Conservation (phyloP, 2,329 filamentous ascomycete species). For the Calycina herbarum region DNA sequence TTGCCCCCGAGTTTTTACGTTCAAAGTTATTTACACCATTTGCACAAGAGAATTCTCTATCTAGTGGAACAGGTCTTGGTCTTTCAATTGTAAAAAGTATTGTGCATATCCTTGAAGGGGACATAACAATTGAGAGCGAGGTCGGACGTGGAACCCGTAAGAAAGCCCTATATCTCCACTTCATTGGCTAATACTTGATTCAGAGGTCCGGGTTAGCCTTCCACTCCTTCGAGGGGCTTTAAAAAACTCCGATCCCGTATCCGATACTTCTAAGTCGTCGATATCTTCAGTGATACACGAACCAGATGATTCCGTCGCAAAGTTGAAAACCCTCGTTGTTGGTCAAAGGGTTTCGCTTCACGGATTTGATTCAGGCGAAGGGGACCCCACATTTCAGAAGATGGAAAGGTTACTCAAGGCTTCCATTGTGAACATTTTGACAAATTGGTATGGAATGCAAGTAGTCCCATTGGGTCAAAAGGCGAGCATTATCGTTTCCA, state of each 20-base stretch:
- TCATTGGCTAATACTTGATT: constrained; percentile 18
- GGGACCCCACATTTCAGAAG: constrained; percentile 29
- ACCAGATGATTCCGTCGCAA: constrained; percentile 29
- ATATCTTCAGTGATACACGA: constrained; percentile 24
- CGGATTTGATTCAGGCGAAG: constrained; percentile 31
- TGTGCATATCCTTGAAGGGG: constrained; percentile 59
- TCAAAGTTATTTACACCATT: constrained; percentile 63
- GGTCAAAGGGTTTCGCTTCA: constrained; percentile 32
- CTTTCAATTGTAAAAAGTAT: constrained; percentile 65
- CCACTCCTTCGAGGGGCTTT: constrained; percentile 35
- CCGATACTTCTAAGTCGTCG: constrained; percentile 18
- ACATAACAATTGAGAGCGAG: constrained; percentile 58
- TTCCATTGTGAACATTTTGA: constrained; percentile 33
- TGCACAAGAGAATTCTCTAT: constrained; percentile 61
- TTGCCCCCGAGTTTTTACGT: constrained; percentile 62
- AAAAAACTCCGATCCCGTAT: constrained; percentile 21
- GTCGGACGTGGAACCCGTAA: constrained; percentile 56
- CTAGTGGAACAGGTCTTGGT: constrained; percentile 62
- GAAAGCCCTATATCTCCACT: constrained; percentile 5
- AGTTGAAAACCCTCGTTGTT: constrained; percentile 25
- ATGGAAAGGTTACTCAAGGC: constrained; percentile 27
- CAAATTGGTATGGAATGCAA: constrained; percentile 36
- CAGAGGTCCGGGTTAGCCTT: constrained; percentile 37
- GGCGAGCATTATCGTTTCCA: constrained; percentile 32
- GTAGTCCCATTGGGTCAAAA: constrained; percentile 32